phyloP scores from a whole-genome alignment of 2,329 filamentous ascomycete species.

The Sclerotinia sclerotiorum region DNA sequence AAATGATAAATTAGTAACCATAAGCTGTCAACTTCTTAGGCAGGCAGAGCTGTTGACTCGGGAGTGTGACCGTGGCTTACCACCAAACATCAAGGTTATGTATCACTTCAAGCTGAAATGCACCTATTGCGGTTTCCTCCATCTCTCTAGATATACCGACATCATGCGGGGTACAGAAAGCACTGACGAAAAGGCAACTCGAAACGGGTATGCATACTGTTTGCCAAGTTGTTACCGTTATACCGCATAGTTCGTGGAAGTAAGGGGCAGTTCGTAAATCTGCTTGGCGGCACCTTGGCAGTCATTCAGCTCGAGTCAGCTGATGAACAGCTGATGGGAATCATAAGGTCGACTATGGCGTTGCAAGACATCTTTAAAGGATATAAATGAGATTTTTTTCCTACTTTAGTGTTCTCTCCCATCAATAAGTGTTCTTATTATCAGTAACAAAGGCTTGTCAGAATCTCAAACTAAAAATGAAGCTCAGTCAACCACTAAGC shows the following conservation, averaged over 20 bases:
- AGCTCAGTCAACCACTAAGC: constrained; percentile 16
- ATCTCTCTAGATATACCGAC: background rate
- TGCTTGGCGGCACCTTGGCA: constrained; percentile 21
- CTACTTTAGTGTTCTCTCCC: background rate
- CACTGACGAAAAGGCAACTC: background rate
- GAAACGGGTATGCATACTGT: constrained; percentile 2
- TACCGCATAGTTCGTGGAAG: background rate
- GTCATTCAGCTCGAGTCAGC: constrained; percentile 6
- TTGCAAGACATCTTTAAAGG: background rate
- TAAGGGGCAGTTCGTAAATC: constrained; percentile 17
- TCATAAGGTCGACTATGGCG: background rate
- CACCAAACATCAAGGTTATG: background rate
- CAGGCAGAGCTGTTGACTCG: background rate
- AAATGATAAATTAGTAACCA: background rate
- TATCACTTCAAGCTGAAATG: background rate
- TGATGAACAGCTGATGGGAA: constrained; percentile 19
- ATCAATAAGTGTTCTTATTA: background rate
- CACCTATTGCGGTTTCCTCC: background rate
- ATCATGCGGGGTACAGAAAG: background rate
- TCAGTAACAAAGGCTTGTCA: background rate
- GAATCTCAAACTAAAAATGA: constrained; percentile 3
- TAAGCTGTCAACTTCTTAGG: background rate
- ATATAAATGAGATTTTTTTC: background rate
- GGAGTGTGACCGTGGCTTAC: background rate
- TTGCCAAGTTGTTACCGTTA: background rate